Evolutionary conservation across 345 rosid genomes (phyloP).

Genomic region (Camelina neglecta): DNA sequence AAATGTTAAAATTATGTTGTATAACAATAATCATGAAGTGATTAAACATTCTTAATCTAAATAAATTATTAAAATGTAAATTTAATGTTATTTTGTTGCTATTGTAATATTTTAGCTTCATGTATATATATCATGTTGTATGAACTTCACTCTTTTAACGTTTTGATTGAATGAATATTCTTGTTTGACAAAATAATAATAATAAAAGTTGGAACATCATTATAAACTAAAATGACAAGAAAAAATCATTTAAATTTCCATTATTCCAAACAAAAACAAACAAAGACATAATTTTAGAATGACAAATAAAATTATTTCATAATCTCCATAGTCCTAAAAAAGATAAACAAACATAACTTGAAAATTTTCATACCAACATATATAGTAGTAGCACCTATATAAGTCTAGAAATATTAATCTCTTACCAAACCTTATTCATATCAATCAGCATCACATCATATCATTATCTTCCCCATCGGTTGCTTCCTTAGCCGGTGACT

Average conservation of each 20-base stretch:
- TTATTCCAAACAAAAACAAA: background rate
- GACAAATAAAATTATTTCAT: background rate
- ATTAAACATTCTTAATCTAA: too few species aligned
- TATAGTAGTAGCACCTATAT: too few species aligned
- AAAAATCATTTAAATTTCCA: background rate
- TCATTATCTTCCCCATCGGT: background rate
- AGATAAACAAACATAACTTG: background rate
- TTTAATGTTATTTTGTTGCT: too few species aligned
- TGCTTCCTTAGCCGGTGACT: constrained; percentile 2
- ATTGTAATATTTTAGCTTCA: too few species aligned
- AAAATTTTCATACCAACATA: background rate
- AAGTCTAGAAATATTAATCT: background rate
- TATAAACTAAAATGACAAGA: background rate
- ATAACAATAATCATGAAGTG: too few species aligned
- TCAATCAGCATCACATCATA: background rate
- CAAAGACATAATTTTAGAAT: background rate
- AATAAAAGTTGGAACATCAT: background rate
- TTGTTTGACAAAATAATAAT: too few species aligned
- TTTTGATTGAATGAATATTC: too few species aligned
- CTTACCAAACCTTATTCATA: background rate
- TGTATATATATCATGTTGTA: too few species aligned
- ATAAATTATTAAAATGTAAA: too few species aligned
- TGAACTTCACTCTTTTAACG: too few species aligned
- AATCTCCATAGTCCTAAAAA: background rate
- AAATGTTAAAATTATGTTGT: too few species aligned